Base-by-base conservation (phyloP, 441 rosid species). In the Arabidopsis hybrid region DNA sequence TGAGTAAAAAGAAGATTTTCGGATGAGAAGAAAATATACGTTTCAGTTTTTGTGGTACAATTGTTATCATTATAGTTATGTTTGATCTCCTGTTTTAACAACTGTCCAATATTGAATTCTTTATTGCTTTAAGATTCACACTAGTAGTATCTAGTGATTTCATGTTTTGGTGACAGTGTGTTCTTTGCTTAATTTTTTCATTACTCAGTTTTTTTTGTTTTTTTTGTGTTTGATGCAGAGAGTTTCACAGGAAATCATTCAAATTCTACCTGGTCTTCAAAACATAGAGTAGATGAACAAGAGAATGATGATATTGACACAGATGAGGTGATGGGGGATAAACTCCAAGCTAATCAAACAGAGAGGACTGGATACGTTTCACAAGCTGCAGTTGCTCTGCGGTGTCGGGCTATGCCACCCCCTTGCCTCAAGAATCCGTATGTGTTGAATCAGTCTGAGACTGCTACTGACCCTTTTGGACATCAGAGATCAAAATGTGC, bases 341-440 rank as follows among this genome's bases (percentile, higher is more conserved):
- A 83, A 70, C 32, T 77, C 63, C 43, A 62, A 53, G 42, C 59
- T 51, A 40, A 45, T 39, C 86, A 66, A 69, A 47, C 57, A 18
- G 80, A 83, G 72, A 88, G 80, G 71, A 39, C 51, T 39, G 87
- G 79, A 69, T 92, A 88, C 79, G 89, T 95, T 42, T 85, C 99
- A 50, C 88, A 82, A 49, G 86, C 95, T 75, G 99, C 97, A 29
- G 85, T 95, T 76, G 90, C 95, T 61, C 83, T 93, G 60, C 86
- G 98, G 46, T 95, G 90, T 42, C 87, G 91, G 42, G 95, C 83
- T 78, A 84, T 87, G 92, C 98, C 97, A 35, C 98, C 97, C 62
- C 99, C 98, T 75, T 92, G 98, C 82, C 76, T 95, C 60, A 86
- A 83, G 81, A 95, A 93, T 75, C 99, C 99, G 16, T 95, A 88